Evolutionary conservation across 2,329 filamentous ascomycete species (phyloP).

Genomic region (Akanthomyces lecanii): DNA sequence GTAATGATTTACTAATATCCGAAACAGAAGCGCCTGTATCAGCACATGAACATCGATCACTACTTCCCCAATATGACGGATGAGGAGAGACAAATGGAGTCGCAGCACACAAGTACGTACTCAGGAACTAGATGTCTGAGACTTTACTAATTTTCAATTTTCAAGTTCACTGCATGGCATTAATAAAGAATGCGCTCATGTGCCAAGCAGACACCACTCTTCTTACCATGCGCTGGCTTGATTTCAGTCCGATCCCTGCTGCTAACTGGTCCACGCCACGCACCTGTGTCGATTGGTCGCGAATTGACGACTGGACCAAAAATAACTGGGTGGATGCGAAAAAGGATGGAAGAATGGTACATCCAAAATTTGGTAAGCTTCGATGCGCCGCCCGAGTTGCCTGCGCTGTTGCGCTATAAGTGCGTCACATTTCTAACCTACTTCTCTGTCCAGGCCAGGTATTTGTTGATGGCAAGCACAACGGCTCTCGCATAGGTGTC

Average conservation of each 20-base stretch:
- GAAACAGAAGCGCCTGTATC: conserved; percentile 4
- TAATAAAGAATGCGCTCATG: conserved; percentile 6
- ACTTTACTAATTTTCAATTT: background rate
- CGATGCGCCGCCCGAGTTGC: background rate
- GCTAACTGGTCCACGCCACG: conserved; percentile 8
- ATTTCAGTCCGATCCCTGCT: conserved; percentile 1
- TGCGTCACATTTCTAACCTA: background rate
- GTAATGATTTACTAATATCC: background rate
- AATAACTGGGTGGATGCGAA: conserved; percentile 6
- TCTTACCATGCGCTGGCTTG: conserved; percentile 7
- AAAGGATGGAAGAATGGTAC: conserved; percentile 8
- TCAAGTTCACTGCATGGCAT: background rate
- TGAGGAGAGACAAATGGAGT: conserved; percentile 3
- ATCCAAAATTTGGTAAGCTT: background rate
- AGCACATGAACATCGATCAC: conserved; percentile 5
- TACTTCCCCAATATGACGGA: conserved; percentile 10
- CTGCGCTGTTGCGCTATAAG: too few relatives aligned
- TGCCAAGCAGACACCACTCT: conserved; percentile 4
- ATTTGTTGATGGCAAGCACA: conserved; percentile 2
- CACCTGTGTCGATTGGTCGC: conserved; percentile 6
- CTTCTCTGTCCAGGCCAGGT: background rate
- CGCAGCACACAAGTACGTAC: conserved; percentile 6
- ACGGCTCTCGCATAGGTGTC: conserved; percentile 3
- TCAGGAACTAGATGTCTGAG: background rate
- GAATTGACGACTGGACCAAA: background rate